Evolutionary conservation across 768 basidiomycete genomes (phyloP), one percentile per base, ranked within the genome.

Genomic region (Suillus decipiens): DNA sequence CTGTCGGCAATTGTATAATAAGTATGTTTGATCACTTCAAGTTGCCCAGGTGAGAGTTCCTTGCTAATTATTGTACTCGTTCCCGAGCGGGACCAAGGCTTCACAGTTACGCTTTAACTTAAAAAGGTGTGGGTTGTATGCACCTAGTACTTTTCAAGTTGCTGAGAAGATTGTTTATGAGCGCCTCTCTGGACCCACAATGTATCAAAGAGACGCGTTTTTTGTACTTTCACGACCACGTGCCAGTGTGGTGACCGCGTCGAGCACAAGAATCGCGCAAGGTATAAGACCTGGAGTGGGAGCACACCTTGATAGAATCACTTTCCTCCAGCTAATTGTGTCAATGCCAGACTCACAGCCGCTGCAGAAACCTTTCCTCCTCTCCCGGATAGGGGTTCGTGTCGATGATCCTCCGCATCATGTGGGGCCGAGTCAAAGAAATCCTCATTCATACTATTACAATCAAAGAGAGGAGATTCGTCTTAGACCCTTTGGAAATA

Each of bases 151-250:
- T 17, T 41, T 57, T 41, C 36, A 37, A 37, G 34, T 56, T 31
- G 55, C 39, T 56, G 37, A 28, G 15, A 39, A 39, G 24, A 19
- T 24, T 24, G 5, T 24, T 17, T 24, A 12, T 14, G 17, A 57
- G 56, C 39, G 28, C 56, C 17, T 57, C 55, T 57, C 17, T 57
- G 56, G 56, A 57, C 56, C 56, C 28, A 57, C 56, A 57, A 39
- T 57, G 56, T 57, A 57, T 41, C 56, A 41, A 41, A 31, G 37
- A 41, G 24, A 28, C 28, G 22, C 39, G 37, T 17, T 31, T 48
- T 34, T 57, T 57, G 39, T 57, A 41, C 41, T 31, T 28, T 57
- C 17, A 7, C 24, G 55, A 57, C 15, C 17, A 57, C 24, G 24
- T 28, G 55, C 37, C 17, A 17, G 17, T 14, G 28, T 57, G 24